phyloP scores from a whole-genome alignment of 805 yeast species.

The Millerozyma miso region DNA sequence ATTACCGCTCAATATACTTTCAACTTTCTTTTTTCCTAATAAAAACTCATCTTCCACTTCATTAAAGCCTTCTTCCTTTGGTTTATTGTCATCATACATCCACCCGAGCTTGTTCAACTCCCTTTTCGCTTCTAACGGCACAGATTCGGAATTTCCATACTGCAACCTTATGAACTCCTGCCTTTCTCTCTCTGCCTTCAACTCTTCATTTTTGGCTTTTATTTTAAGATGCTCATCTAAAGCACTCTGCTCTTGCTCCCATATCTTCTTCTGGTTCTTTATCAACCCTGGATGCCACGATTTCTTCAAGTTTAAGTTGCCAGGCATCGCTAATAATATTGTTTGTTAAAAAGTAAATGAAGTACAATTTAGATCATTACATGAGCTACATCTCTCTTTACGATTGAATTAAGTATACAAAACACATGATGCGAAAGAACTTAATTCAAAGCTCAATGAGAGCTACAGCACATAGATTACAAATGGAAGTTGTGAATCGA shows the following conservation, averaged over 20 bases:
- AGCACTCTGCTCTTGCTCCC: slow-evolving; percentile 77
- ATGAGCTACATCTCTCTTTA: neutral
- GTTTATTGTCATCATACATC: slow-evolving; percentile 68
- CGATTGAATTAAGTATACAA: neutral
- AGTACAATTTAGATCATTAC: neutral
- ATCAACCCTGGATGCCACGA: slow-evolving; percentile 94
- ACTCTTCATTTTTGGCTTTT: slow-evolving; percentile 60
- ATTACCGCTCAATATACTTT: slow-evolving; percentile 53
- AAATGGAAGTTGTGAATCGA: too few relatives aligned
- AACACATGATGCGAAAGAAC: neutral
- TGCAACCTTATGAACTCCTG: slow-evolving; percentile 50
- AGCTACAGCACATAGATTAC: too few relatives aligned
- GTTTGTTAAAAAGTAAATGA: neutral
- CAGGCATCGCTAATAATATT: slow-evolving; percentile 40
- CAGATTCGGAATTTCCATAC: slow-evolving; percentile 33
- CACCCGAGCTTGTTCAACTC: slow-evolving; percentile 59
- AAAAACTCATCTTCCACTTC: slow-evolving; percentile 30
- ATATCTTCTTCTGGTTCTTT: slow-evolving; percentile 80
- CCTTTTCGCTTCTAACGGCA: slow-evolving; percentile 31
- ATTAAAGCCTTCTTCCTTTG: slow-evolving; percentile 34
- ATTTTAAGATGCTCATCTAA: slow-evolving; percentile 65
- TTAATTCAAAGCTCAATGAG: neutral
- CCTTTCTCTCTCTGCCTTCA: slow-evolving; percentile 56
- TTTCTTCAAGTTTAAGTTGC: slow-evolving; percentile 83
- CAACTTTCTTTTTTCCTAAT: slow-evolving; percentile 36